phyloP scores from a whole-genome alignment of 257 asterid species.

The Plantago elongata region DNA sequence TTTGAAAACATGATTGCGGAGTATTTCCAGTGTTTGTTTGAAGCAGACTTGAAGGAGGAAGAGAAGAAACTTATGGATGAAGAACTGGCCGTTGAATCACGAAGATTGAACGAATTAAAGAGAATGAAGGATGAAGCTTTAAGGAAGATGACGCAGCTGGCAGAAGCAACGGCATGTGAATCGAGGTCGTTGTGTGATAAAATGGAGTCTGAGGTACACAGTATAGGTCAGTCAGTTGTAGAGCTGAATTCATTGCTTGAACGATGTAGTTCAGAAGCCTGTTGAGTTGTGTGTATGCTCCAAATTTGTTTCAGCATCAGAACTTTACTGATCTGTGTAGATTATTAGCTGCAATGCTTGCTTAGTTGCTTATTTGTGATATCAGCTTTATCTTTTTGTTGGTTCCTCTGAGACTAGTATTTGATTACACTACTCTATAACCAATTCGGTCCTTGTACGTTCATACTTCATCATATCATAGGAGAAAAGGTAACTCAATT shows the following conservation, averaged over 20 bases:
- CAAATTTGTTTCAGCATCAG: constrained; percentile 2
- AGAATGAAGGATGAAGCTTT: constrained; percentile 36
- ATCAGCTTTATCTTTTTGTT: background rate
- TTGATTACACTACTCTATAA: too few relatives aligned
- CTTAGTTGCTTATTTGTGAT: background rate
- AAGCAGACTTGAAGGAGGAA: constrained; percentile 55
- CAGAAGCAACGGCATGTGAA: constrained; percentile 38
- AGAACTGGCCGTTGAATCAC: constrained; percentile 36
- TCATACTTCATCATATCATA: too few relatives aligned
- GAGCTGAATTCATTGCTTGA: constrained; percentile 43
- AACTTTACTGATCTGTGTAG: constrained; percentile 3
- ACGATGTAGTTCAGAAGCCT: constrained; percentile 7
- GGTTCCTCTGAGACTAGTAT: too few relatives aligned
- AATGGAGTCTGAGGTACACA: constrained; percentile 59
- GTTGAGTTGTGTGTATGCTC: constrained; percentile 7
- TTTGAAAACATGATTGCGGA: constrained; percentile 52
- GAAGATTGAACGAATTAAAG: constrained; percentile 33
- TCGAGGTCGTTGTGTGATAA: constrained; percentile 52
- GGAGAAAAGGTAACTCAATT: too few relatives aligned
- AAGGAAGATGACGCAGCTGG: constrained; percentile 35
- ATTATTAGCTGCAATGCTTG: background rate
- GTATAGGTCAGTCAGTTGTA: constrained; percentile 36
- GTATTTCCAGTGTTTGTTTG: constrained; percentile 52
- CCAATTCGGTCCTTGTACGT: too few relatives aligned
- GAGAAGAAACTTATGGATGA: constrained; percentile 52